Conservation (phyloP, 495 filamentous ascomycete genomes). For the Halenospora varia region DNA sequence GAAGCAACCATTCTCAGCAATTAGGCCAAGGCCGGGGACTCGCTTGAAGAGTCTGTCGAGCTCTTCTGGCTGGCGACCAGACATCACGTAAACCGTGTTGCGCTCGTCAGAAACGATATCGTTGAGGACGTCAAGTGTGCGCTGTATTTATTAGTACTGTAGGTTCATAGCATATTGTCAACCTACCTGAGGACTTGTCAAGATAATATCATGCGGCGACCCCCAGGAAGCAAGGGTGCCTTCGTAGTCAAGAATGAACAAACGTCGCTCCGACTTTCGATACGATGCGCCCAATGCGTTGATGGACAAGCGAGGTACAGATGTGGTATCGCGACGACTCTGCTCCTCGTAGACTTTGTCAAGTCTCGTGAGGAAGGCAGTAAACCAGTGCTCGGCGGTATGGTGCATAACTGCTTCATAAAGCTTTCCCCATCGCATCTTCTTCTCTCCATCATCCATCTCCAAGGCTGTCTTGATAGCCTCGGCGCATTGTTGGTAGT, state of each 20-base stretch:
- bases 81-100: slow-evolving; percentile 94
- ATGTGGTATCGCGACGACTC: slow-evolving; percentile 72
- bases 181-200: slow-evolving; percentile 69
- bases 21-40: slow-evolving; percentile 74
- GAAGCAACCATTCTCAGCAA: slow-evolving; percentile 92
- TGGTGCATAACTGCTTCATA: slow-evolving; percentile 70
- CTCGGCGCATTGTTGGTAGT: slow-evolving; percentile 77
- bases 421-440: slow-evolving; percentile 68
- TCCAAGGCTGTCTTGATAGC: slow-evolving; percentile 78
- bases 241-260: slow-evolving; percentile 91
- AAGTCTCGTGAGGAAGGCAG: slow-evolving; percentile 62
- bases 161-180: background rate
- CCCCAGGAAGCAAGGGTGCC: slow-evolving; percentile 86
- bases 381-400: slow-evolving; percentile 81
- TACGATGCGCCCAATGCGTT: slow-evolving; percentile 60
- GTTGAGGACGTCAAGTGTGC: slow-evolving; percentile 73
- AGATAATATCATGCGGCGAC: slow-evolving; percentile 70
- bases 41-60: slow-evolving; percentile 79
- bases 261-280: slow-evolving; percentile 53
- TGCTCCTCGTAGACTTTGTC: slow-evolving; percentile 76
- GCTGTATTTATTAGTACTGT: slow-evolving; percentile 32
- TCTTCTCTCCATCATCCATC: slow-evolving; percentile 68
- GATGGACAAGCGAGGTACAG: slow-evolving; percentile 76
- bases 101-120: slow-evolving; percentile 70
- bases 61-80: slow-evolving; percentile 76